Conservation (phyloP, 106 monocot species). For the Acorus calamus region DNA sequence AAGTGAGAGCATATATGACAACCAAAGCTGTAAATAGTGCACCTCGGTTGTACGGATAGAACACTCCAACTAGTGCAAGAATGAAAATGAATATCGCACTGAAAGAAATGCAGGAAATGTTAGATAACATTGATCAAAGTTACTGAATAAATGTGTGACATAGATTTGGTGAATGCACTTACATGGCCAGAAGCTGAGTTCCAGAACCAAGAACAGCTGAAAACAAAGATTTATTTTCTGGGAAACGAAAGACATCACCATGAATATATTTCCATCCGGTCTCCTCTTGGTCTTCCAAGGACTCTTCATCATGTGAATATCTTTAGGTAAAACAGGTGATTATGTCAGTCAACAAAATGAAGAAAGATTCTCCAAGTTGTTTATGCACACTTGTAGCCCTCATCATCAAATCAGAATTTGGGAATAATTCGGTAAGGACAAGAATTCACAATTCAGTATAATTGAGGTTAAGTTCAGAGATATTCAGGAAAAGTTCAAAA, state of each 20-base stretch:
- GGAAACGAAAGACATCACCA: slow-evolving; percentile 71
- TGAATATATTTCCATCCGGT: slow-evolving; percentile 12
- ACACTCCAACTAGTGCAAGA: slow-evolving; percentile 75
- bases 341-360: neutral
- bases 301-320: slow-evolving; percentile 56
- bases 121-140: slow-evolving; percentile 2
- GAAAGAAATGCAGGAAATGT: slow-evolving; percentile 7
- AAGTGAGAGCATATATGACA: slow-evolving; percentile 77
- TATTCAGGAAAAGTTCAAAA: neutral
- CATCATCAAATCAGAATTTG: too few species aligned
- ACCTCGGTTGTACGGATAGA: slow-evolving; percentile 80
- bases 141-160: neutral
- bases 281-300: slow-evolving; percentile 68
- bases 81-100: slow-evolving; percentile 71
- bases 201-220: slow-evolving; percentile 67
- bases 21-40: slow-evolving; percentile 74
- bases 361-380: neutral
- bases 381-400: too few species aligned
- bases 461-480: neutral
- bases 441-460: too few species aligned
- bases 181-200: slow-evolving; percentile 70
- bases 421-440: too few species aligned
- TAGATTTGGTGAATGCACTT: slow-evolving; percentile 8
- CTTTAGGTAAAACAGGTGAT: slow-evolving; percentile 8
- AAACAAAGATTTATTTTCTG: slow-evolving; percentile 59